Evolutionary conservation across 495 filamentous ascomycete genomes (phyloP), one percentile per base, ranked within the genome.

Genomic region (Penicillium chermesinum): DNA sequence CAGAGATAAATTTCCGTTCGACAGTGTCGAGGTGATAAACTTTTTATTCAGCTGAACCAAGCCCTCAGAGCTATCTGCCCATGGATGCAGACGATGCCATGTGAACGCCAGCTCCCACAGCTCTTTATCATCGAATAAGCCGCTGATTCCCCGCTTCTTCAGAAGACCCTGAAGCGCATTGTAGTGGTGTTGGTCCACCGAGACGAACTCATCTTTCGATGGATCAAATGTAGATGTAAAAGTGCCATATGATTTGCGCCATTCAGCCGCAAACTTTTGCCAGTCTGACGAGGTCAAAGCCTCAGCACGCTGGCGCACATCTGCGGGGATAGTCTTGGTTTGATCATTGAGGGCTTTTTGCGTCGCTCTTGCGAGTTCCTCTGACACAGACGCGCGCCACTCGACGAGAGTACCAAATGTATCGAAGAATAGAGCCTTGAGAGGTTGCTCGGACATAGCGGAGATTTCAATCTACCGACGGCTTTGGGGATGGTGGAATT

Each of bases 381-480:
- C 58, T 17, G 69, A 76, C 17, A 91, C 74, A 22, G 77, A 76
- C 22, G 64, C 69, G 42, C 86, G 78, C 83, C 85, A 88, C 69
- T 87, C 72, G 19, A 91, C 86, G 44, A 83, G 76, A 3, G 87
- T 91, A 52, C 88, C 88, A 67, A 91, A 91, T 56, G 86, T 59
- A 42, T 83, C 80, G 62, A 83, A 83, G 50, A 83, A 69, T n/a
- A 83, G 61, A 13, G 67, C 73, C 46, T 65, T 55, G 8, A 74
- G 74, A 7, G 30, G 17, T 8, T 33, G 25, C 32, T 16, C 17
- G 39, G 14, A 17, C 33, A 52, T 48, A 16, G 21, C 40, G 41
- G 40, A 10, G 27, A 41, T 20, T 18, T 30, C 4, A 30, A 30
- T 10, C 10, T 4, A 30, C 10, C 25, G 10, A 30, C 25, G 25